Evolutionary conservation across 352 stramenopile species (phyloP), one percentile per base, ranked within the genome.

Genomic region (Pythium vanterpoolii): DNA sequence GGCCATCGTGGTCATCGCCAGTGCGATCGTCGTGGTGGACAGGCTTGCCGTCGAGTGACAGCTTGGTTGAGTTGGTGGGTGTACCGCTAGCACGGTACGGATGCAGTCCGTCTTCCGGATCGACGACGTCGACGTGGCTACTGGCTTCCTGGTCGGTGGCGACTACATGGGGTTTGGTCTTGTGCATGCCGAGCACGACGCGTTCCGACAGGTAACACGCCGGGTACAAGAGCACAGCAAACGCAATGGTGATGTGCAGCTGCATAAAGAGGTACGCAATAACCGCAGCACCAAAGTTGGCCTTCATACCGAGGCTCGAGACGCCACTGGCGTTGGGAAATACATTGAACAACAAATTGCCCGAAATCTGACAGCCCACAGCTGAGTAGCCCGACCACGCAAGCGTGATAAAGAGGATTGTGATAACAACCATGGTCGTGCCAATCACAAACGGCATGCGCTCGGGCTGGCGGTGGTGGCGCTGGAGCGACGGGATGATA

Each of bases 311-410:
- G 27, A 76, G 53, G n/a, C 39, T 59, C 14, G 69, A 66, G 27
- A 79, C 33, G 4, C 51, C 72, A 34, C 47, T 77, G 24, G 56
- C 53, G 55, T 81, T 62, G 11, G 72, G 71, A 66, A 73, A 84
- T 39, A 90, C 84, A 8, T 74, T 76, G 58, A 86, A 90, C 13
- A 88, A 64, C 59, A 90, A 46, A 64, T 89, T 89, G 31, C 77
- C 73, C 13, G 71, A 73, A 49, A 89, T 87, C 62, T 87, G 79
- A 60, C 79, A 87, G 6, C 79, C 79, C 2, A 85, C 66, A 4
- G 70, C 70, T 33, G 74, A 83, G 69, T 84, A 87, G 26, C 72
- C 68, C 11, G 68, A 74, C 47, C 61, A 64, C 0, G 69, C 70
- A 7, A 89, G 59, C 27, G 73, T 46, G 9, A 86, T n/a, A 64